Conservation (phyloP, 768 basidiomycete genomes). For the Infundibulicybe gibba region DNA sequence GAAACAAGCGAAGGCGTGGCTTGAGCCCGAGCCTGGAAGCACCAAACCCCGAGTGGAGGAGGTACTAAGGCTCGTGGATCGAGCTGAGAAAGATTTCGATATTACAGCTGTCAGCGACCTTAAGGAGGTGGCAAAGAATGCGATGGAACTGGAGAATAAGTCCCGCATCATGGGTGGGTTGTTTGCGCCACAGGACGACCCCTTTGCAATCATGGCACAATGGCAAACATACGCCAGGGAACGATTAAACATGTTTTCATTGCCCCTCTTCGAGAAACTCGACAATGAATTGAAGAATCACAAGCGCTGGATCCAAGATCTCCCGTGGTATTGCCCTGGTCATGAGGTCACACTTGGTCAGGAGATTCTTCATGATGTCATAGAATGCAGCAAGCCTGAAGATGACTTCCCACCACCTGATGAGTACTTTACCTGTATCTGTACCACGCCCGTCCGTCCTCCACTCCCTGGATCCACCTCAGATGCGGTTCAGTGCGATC, state of each 20-base stretch:
- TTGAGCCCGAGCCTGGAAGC: conserved; percentile 51
- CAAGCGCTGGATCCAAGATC: conserved; percentile 64
- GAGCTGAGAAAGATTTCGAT: conserved; percentile 75
- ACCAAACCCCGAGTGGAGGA: conserved; percentile 64
- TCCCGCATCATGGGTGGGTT: too few relatives aligned
- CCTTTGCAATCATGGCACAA: conserved; percentile 70
- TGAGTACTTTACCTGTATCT: conserved; percentile 86
- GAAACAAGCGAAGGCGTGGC: conserved; percentile 71
- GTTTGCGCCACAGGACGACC: conserved; percentile 45
- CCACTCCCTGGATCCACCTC: conserved; percentile 72
- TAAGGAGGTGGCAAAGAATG: conserved; percentile 69
- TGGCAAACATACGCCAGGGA: conserved; percentile 73
- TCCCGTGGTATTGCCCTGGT: conserved; percentile 77
- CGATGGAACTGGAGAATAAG: conserved; percentile 71
- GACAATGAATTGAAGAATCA: conserved; percentile 66
- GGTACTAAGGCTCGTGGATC: conserved; percentile 61
- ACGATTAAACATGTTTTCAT: conserved; percentile 67
- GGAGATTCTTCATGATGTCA: conserved; percentile 67
- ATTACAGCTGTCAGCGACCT: conserved; percentile 65
- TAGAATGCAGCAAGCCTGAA: conserved; percentile 69
- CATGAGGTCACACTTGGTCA: conserved; percentile 64
- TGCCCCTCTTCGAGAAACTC: conserved; percentile 71
- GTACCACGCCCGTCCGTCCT: conserved; percentile 70
- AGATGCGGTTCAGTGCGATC: conserved; percentile 88
- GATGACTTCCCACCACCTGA: conserved; percentile 78